Evolutionary conservation across 768 basidiomycete genomes (phyloP).

Genomic region (Psilocybe cyanescens): DNA sequence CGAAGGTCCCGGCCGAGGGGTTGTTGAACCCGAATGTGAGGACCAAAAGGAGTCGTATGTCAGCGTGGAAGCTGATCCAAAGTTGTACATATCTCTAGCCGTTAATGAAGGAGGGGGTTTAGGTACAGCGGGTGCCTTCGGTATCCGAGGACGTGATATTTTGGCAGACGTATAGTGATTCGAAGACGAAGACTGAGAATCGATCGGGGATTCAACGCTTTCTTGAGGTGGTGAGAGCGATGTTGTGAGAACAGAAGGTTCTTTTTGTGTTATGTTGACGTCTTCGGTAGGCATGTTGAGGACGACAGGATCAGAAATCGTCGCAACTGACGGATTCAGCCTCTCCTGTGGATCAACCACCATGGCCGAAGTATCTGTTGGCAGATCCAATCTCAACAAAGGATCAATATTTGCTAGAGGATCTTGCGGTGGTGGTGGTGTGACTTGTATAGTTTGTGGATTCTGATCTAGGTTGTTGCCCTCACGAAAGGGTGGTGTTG

Average conservation of each 20-base stretch:
- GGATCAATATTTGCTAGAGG: slow-evolving; percentile 8
- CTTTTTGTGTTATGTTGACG: slow-evolving; percentile 2
- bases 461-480: slow-evolving; percentile 2
- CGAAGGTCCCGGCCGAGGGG: slow-evolving; percentile 17
- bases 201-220: slow-evolving; percentile 16
- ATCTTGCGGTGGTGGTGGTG: slow-evolving; percentile 3
- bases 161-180: slow-evolving; percentile 24
- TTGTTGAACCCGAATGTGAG: slow-evolving; percentile 40
- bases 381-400: slow-evolving; percentile 5
- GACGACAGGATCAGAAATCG: background rate
- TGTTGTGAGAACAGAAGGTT: slow-evolving; percentile 1
- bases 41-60: slow-evolving; percentile 73
- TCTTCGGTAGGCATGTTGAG: slow-evolving; percentile 9
- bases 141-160: slow-evolving; percentile 21
- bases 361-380: slow-evolving; percentile 6
- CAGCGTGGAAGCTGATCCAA: slow-evolving; percentile 35
- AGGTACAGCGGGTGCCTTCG: slow-evolving; percentile 19
- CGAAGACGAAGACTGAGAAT: slow-evolving; percentile 2
- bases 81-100: slow-evolving; percentile 30
- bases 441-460: background rate
- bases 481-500: slow-evolving; percentile 6
- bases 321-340: background rate
- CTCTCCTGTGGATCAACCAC: slow-evolving; percentile 2
- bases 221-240: slow-evolving; percentile 15
- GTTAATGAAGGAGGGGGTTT: slow-evolving; percentile 23